Evolutionary conservation across 2,329 filamentous ascomycete genomes (phyloP).

Genomic region (Dactylellina sp.): DNA sequence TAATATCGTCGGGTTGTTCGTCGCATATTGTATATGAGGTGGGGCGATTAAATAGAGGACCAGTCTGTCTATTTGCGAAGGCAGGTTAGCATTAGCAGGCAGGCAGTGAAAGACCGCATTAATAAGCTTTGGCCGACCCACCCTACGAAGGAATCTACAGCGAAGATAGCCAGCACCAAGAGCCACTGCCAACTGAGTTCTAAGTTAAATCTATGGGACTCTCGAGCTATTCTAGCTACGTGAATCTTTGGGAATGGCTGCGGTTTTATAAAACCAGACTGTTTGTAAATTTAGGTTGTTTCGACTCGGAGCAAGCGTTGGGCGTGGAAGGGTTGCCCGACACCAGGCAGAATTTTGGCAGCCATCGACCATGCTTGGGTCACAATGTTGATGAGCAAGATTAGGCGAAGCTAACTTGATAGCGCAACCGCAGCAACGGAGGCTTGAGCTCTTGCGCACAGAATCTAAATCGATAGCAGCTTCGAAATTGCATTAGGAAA

Average conservation of each 20-base stretch:
- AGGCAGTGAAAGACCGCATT: neutral
- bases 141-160: neutral
- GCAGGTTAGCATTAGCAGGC: slow-evolving; percentile 23
- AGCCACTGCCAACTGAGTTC: too few relatives aligned
- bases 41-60: slow-evolving; percentile 29
- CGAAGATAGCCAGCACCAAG: neutral
- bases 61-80: slow-evolving; percentile 15
- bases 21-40: slow-evolving; percentile 56
- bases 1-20: slow-evolving; percentile 29
- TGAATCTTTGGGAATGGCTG: slow-evolving; percentile 1
- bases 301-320: slow-evolving; percentile 38
- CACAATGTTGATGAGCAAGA: slow-evolving; percentile 24
- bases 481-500: slow-evolving; percentile 17
- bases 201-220: neutral
- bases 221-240: neutral
- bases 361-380: slow-evolving; percentile 17
- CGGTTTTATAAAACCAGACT: slow-evolving; percentile 14
- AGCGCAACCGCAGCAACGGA: slow-evolving; percentile 28
- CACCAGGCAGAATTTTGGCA: slow-evolving; percentile 50
- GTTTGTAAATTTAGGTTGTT: slow-evolving; percentile 24
- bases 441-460: slow-evolving; percentile 21
- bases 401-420: slow-evolving; percentile 51
- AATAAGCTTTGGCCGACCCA: slow-evolving; percentile 28
- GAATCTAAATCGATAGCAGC: slow-evolving; percentile 20
- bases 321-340: slow-evolving; percentile 41